A percentile compares a stretch with the other conserved stretches of the same genome.
Conservation (phyloP, 495 filamentous ascomycete genomes). For the Trichoderma virens region DNA sequence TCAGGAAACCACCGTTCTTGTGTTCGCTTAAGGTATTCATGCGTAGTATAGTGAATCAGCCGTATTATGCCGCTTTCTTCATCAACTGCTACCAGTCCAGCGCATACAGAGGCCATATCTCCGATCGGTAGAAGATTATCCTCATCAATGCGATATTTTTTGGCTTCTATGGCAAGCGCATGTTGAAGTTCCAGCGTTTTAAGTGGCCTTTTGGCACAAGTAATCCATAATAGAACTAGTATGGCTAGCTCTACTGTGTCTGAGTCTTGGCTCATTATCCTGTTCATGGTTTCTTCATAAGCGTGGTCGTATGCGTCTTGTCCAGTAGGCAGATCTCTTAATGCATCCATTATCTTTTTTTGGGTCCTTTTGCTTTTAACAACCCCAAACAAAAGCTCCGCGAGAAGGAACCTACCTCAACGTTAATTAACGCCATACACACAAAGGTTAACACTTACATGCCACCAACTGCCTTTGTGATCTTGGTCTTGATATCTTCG, state of each 20-base stretch:
- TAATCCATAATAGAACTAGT: neutral
- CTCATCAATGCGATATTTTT: neutral
- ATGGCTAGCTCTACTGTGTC: neutral
- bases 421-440: too few relatives aligned
- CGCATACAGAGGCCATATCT: neutral
- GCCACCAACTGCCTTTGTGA: conserved; percentile 27
- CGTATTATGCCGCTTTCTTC: neutral
- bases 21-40: neutral
- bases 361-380: neutral
- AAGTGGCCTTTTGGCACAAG: neutral
- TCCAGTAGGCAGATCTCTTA: too few relatives aligned
- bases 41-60: neutral
- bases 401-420: neutral
- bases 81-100: neutral
- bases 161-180: neutral
- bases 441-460: too few relatives aligned
- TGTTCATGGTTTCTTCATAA: too few relatives aligned
- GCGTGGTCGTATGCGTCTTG: neutral
- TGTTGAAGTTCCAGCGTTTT: neutral
- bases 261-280: neutral
- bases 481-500: conserved; percentile 23
- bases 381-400: neutral
- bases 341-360: too few relatives aligned
- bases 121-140: neutral
- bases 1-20: neutral